Base-by-base conservation (phyloP, 2,329 filamentous ascomycete genomes). In the Colletotrichum phormii region DNA sequence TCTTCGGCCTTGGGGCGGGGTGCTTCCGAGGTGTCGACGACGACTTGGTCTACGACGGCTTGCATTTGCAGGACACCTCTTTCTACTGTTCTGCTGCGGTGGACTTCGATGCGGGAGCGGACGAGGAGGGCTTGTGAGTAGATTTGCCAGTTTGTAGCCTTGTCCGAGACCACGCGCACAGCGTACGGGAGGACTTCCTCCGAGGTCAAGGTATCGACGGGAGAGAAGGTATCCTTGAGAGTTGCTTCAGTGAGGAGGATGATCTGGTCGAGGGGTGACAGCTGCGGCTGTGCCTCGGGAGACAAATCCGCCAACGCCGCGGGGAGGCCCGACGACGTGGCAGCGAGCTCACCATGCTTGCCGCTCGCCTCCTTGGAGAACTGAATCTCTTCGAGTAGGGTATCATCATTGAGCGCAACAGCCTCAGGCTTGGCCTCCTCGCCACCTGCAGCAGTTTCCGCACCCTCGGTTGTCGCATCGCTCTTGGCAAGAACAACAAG, bases 141-240 rank as follows among this genome's bases (percentile, higher is more conserved):
- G 42, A 98, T 92, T 81, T 98, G 97, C 97, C 97, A 99, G 81
- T 98, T 99, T 0, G 95, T 96, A 58, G 93, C 93, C 76, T 96
- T 95, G 73, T 97, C 95, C 9, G 93, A 90, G 1, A 99, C 87
- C 0, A 98, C 97, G 53, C 97, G 91, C 1, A 92, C 93, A 0
- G 97, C 97, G 80, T 96, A 99, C 0, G 97, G 97, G 1, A 97
- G 83, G 5, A 97, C 96, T 80, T 98, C 95, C 82, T 98, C 95
- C n/a, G 95, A 89, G 0, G 95, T 98, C 0, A 99, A 86, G 0
- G 94, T 92, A 80, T 98, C 93, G 1, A 91, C 87, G 0, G 97
- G 95, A 0, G 95, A 93, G 75, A 92, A 93, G 0, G 94, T 95
- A 78, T 98, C 98, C 74, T 94, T 97, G 72, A 98, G 91, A 0